phyloP scores from a whole-genome alignment of 495 filamentous ascomycete species.

The Podospora comata region DNA sequence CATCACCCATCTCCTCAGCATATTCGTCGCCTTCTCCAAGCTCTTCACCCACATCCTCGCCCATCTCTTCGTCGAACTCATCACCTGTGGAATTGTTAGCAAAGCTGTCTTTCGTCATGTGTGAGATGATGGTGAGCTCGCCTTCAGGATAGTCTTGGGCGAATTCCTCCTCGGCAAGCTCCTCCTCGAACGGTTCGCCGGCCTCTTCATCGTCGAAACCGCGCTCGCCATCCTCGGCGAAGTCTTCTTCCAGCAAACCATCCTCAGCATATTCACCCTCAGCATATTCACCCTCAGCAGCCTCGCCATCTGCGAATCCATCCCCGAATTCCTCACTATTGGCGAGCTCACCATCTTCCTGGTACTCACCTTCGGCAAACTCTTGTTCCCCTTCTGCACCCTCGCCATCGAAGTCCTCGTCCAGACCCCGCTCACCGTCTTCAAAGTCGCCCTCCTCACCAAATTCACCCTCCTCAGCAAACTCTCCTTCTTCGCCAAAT shows the following conservation, averaged over 20 bases:
- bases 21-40: neutral
- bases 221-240: neutral
- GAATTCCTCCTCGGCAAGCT: neutral
- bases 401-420: neutral
- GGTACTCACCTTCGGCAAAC: neutral
- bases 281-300: neutral
- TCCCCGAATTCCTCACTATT: neutral
- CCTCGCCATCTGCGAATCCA: neutral
- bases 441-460: neutral
- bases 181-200: neutral
- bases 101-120: neutral
- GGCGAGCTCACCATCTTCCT: slow-evolving; percentile 8
- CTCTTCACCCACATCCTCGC: neutral
- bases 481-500: neutral
- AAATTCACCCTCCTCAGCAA: neutral
- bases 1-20: neutral
- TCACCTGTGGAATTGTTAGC: neutral
- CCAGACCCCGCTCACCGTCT: neutral
- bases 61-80: neutral
- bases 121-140: neutral
- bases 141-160: neutral
- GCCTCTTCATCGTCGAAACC: neutral
- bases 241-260: neutral
- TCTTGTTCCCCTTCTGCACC: neutral
- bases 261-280: slow-evolving; percentile 1